Base-by-base conservation (phyloP, 2,329 filamentous ascomycete genomes). In the Tolypocladium guangdongense region DNA sequence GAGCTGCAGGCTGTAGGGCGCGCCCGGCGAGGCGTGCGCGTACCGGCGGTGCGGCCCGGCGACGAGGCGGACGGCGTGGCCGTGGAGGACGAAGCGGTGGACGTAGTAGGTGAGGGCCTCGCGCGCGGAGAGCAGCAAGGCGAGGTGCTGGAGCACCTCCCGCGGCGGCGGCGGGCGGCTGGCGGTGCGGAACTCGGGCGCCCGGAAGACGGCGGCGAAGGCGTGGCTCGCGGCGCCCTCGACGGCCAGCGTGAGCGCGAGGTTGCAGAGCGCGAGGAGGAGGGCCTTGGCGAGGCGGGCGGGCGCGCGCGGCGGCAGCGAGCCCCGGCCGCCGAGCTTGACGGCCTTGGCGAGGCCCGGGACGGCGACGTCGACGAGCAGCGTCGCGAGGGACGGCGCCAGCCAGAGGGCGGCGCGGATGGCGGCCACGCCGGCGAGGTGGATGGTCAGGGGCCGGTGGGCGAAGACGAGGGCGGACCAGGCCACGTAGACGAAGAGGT, bases 401-500 rank as follows among this genome's bases (percentile, higher is more conserved):
- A 30, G 30, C 30, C 30, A 30, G 30, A 30, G 30, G 30, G 30
- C 30, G 30, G 30, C 30, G 30, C 30, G 30, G 8, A 10, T 10
- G 30, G 80, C 30, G 30, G 30, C 30, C 62, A 10, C 30, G 8
- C 32, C 38, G 32, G 32, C 32, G 8, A 32, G 3, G 32, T 32
- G 32, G 32, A 32, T 32, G 32, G 82, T 80, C 18, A 93, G 74
- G 0, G 88, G 83, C 1, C 85, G 77, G 62, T 95, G 87, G 7
- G 86, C 87, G 3, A 92, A 74, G 39, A 95, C 82, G 35, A 96
- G 78, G 0, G 88, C 92, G 7, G 83, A 83, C 90, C 90, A 96
- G 60, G 88, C 92, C 73, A 95, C 80, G 68, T 90, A 92, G 70
- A 96, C 93, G 74, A 95, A 91, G 57, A 95, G 73, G 27, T n/a